Evolutionary conservation across 148 eudicot species (phyloP).

Genomic region (Nyssa sinensis): DNA sequence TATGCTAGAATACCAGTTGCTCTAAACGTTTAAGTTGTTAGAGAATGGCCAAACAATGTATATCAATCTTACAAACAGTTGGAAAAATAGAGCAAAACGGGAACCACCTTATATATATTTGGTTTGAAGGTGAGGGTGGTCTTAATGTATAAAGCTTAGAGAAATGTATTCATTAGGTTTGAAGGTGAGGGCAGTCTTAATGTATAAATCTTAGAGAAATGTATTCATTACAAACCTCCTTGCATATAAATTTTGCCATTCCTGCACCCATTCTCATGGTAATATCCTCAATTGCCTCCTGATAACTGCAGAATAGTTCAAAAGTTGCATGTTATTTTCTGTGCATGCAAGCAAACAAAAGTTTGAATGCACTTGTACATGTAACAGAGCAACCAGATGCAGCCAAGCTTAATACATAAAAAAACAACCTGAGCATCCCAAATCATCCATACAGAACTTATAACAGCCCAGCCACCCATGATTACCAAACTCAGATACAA

Average conservation of each 20-base stretch:
- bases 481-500: background rate
- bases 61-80: too few species aligned
- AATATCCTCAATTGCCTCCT: slow-evolving; percentile 83
- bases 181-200: too few species aligned
- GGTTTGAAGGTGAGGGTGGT: too few species aligned
- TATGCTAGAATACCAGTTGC: too few species aligned
- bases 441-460: background rate
- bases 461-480: background rate
- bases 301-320: slow-evolving; percentile 60
- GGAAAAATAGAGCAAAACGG: too few species aligned
- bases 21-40: too few species aligned
- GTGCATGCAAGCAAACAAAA: background rate
- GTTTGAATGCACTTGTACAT: background rate
- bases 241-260: slow-evolving; percentile 92
- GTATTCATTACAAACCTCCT: slow-evolving; percentile 65
- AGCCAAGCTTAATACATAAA: background rate
- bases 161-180: too few species aligned
- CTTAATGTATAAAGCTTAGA: too few species aligned
- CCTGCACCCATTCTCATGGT: slow-evolving; percentile 94
- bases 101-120: too few species aligned
- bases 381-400: background rate
- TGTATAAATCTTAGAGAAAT: too few species aligned
- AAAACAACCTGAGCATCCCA: background rate
- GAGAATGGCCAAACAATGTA: too few species aligned
- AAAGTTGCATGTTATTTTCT: background rate